Evolutionary conservation across 139 green algal genomes (phyloP).

Genomic region (Yamagishiella unicocca): DNA sequence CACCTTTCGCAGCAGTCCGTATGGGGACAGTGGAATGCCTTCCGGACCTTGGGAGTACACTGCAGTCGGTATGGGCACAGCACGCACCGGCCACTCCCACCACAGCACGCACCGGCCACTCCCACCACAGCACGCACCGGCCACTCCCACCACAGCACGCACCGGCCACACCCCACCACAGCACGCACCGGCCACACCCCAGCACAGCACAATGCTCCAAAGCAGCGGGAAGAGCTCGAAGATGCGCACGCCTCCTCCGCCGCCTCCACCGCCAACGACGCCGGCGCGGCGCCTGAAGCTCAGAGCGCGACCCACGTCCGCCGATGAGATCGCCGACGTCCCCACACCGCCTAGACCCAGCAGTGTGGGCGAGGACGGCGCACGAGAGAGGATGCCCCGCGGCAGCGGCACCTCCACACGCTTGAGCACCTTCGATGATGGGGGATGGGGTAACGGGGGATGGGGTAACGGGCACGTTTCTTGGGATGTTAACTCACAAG

Average conservation of each 20-base stretch:
- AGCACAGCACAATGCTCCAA: conserved; percentile 45
- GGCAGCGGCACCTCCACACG: conserved; percentile 55
- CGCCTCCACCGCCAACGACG: neutral
- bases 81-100: too few species aligned
- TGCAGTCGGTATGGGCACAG: too few species aligned
- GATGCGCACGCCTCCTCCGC: conserved; percentile 38
- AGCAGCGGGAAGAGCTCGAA: conserved; percentile 67
- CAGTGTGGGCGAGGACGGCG: neutral
- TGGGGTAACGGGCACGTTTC: too few species aligned
- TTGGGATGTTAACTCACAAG: too few species aligned
- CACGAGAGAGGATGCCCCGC: neutral
- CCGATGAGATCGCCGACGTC: neutral
- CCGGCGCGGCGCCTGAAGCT: neutral
- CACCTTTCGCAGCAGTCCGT: too few species aligned
- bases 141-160: neutral
- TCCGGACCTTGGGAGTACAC: too few species aligned
- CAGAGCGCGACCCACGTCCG: neutral
- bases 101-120: too few species aligned
- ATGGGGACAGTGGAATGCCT: too few species aligned
- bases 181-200: conserved; percentile 36
- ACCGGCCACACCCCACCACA: too few species aligned
- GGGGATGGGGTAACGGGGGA: too few species aligned
- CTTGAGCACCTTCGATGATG: conserved; percentile 26
- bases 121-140: too few species aligned
- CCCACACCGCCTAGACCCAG: neutral